Base-by-base conservation (phyloP, 2,329 filamentous ascomycete species). In the Apiospora phragmitis region DNA sequence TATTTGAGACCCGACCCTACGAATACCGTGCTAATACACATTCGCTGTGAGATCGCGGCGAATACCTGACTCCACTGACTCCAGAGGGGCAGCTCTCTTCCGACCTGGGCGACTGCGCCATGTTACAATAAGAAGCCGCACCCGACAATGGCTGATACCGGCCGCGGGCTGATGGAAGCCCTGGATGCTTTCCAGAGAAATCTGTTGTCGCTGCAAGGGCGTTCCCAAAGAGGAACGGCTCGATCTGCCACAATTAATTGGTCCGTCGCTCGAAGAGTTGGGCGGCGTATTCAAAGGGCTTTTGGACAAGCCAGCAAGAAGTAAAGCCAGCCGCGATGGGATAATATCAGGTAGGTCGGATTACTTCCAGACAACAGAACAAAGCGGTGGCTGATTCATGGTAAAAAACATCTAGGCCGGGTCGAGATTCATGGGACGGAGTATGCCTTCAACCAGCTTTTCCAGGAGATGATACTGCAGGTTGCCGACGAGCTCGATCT, bases 401-500 rank as follows among this genome's bases (percentile, higher is more conserved):
- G 32, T 62, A 1, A 62, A 38, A 29, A 55, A 26, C 14, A 26
- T 41, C 38, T 75, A 96, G 94, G 93, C 71, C 95, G 93, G 79
- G 86, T 98, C 75, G 89, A 85, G 43, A 83, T 97, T 71, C 88
- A 89, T 75, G 92, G 91, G 73, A 87, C 89, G 43, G 90, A 95
- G 77, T 98, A 94, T 81, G 85, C 87, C 29, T 85, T 99, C 83
- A 98, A 97, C 81, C 88, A 93, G 70, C 91, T 94, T 73, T 98
- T 99, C 81, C 91, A 95, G 78, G 92, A 97, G 80, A 90, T 92
- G 75, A 89, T 91, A 32, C 86, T 97, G 42, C 89, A 94, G 76
- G 86, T 99, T 47, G 93, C 95, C 70, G 95, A 98, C 80, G 93
- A 94, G 75, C 86, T 98, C 72, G 91, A 97, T 77, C 86, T 99